A percentile compares a stretch with the other conserved stretches of the same genome.
Conservation (phyloP, 768 basidiomycete genomes). For the Termitomyces sp. region DNA sequence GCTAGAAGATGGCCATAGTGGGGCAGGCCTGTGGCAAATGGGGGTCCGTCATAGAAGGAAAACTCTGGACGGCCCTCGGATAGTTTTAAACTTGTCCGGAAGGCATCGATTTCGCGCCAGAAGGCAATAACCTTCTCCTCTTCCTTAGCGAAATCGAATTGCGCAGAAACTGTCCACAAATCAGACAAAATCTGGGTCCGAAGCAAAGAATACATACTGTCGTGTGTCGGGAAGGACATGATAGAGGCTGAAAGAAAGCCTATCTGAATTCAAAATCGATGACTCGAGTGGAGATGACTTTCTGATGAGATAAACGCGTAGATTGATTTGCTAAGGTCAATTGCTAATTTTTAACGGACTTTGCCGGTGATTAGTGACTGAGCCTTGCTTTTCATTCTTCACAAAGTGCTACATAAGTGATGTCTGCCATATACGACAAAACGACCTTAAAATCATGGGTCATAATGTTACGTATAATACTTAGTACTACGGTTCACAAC, state of each 20-base stretch:
- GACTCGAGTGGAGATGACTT: slow-evolving; percentile 9
- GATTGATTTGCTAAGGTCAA: slow-evolving; percentile 10
- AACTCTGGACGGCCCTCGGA: slow-evolving; percentile 87
- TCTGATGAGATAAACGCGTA: slow-evolving; percentile 13
- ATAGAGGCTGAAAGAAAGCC: slow-evolving; percentile 2
- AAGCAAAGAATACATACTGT: slow-evolving; percentile 44
- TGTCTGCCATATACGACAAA: no score
- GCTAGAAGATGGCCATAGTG: slow-evolving; percentile 94
- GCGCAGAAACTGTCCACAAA: slow-evolving; percentile 52
- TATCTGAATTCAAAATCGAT: slow-evolving; percentile 1
- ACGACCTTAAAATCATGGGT: no score
- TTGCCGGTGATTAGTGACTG: slow-evolving; percentile 9
- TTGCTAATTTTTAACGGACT: slow-evolving; percentile 9
- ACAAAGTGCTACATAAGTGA: no score
- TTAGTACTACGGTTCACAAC: no score
- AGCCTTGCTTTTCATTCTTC: no score
- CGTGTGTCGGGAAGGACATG: slow-evolving; percentile 69
- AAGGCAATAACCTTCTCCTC: slow-evolving; percentile 86
- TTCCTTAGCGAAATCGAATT: slow-evolving; percentile 82
- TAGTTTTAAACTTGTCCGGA: slow-evolving; percentile 88
- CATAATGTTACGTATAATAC: no score
- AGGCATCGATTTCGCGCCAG: slow-evolving; percentile 98
- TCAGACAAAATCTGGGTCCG: slow-evolving; percentile 8
- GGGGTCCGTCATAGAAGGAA: slow-evolving; percentile 96
- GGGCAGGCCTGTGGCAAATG: slow-evolving; percentile 94